Evolutionary conservation across 1,139 yeast species (phyloP), one percentile per base, ranked within the genome.

Genomic region (Saccharomyces hybrid): DNA sequence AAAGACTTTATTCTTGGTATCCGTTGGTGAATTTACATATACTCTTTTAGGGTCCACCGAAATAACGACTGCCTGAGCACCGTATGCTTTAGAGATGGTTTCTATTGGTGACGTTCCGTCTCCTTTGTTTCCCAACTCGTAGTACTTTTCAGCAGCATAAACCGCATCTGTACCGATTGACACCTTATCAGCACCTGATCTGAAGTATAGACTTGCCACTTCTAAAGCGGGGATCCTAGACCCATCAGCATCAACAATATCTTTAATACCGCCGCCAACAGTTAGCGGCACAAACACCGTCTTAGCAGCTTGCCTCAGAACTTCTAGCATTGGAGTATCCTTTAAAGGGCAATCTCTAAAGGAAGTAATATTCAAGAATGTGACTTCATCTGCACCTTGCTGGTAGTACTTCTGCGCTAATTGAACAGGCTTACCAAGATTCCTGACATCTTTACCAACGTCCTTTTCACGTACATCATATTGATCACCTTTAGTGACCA

Each of bases 131-230:
- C 83, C 83, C 51, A 77, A 76, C 1, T 78, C 79, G 70, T 86
- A 88, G 70, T 77, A 93, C 48, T 79, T 76, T 67, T 90, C 96
- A 4, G 98, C 98, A 46, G 96, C 95, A 50, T 73, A 71, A 0
- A 93, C 99, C 0, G 99, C 96, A 74, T 93, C 99, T n/a, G 96
- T 83, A 11, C 99, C 99, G 67, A 93, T 93, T 53, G 96, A 88
- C 4, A 93, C 96, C 69, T 93, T 93, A 72, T 93, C 99, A 11
- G 99, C 99, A 55, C 99, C 99, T 0, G 97, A 88, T 57, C 90
- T 79, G 77, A 93, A 93, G 69, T 93, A 93, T 62, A 89, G 75
- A 50, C 88, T 82, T 0, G 99, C 99, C 14, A 93, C 96, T 55
- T 90, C 85, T 38, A 86, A 80, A 0, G 99, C 98, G 8, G 96